phyloP scores from a whole-genome alignment of 495 filamentous ascomycete species.

The Chlorociboria aeruginascens region DNA sequence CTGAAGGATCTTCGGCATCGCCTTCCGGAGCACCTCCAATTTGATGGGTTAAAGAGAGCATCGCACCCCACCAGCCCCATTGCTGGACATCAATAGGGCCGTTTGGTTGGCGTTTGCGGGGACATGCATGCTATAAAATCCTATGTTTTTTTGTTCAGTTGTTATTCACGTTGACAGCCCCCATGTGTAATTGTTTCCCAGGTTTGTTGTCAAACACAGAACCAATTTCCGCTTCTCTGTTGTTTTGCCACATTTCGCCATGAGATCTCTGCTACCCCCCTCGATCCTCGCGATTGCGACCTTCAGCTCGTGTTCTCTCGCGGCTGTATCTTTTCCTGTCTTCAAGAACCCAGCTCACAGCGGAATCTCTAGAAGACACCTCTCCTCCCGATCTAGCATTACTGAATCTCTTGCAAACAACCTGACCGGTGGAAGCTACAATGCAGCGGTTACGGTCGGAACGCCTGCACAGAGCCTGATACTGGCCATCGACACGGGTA shows the following conservation, averaged over 20 bases:
- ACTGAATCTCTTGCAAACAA: slow-evolving; percentile 21
- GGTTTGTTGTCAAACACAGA: too few species aligned
- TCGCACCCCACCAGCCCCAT: too few species aligned
- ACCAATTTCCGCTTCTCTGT: too few species aligned
- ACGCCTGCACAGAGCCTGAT: slow-evolving; percentile 50
- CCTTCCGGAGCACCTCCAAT: too few species aligned
- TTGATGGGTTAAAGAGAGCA: too few species aligned
- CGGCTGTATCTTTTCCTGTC: slow-evolving; percentile 5
- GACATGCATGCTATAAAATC: too few species aligned
- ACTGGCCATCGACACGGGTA: slow-evolving; percentile 62
- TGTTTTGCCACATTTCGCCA: background rate
- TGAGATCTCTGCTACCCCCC: slow-evolving; percentile 2
- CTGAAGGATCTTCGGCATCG: too few species aligned
- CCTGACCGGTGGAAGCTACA: slow-evolving; percentile 44
- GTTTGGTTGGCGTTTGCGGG: too few species aligned
- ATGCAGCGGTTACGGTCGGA: slow-evolving; percentile 53
- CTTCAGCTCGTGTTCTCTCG: slow-evolving; percentile 3
- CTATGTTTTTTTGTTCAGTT: too few species aligned
- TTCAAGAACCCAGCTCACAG: background rate
- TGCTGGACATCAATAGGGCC: too few species aligned
- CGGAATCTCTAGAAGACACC: background rate
- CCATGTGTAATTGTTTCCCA: too few species aligned
- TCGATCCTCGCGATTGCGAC: slow-evolving; percentile 2
- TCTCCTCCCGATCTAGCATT: slow-evolving; percentile 3
- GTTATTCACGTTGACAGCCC: too few species aligned